Conservation (phyloP, 2,329 filamentous ascomycete genomes). For the Fusarium chlamydosporum region DNA sequence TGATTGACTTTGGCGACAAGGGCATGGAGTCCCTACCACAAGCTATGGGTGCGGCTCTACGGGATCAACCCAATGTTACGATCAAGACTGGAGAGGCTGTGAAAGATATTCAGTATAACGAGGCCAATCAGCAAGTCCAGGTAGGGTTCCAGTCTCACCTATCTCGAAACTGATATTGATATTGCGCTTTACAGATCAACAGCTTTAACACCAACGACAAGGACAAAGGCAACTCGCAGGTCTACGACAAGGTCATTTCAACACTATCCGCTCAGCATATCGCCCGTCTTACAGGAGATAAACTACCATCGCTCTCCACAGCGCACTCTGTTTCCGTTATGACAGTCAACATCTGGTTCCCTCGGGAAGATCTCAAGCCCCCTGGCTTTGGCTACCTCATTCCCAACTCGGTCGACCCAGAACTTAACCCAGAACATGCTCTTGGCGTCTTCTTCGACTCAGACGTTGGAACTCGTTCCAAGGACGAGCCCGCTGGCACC, state of each 20-base stretch:
- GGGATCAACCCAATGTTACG: constrained; percentile 69
- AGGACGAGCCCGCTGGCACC: constrained; percentile 74
- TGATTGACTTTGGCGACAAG: constrained; percentile 58
- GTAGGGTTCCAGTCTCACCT: constrained; percentile 53
- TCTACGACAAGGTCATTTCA: constrained; percentile 73
- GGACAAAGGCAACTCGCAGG: constrained; percentile 3
- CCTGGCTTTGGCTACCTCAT: constrained; percentile 93
- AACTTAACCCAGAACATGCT: constrained; percentile 83
- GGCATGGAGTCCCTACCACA: constrained; percentile 75
- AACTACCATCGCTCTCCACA: constrained; percentile 64
- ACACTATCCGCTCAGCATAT: constrained; percentile 70
- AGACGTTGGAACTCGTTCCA: constrained; percentile 65
- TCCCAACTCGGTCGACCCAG: constrained; percentile 77
- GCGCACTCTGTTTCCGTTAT: constrained; percentile 83
- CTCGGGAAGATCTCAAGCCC: constrained; percentile 72
- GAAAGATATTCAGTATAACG: constrained; percentile 60
- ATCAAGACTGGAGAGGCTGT: constrained; percentile 68
- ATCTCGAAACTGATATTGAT: constrained; percentile 5
- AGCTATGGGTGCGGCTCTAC: constrained; percentile 66
- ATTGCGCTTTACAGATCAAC: constrained; percentile 32
- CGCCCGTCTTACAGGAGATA: constrained; percentile 54
- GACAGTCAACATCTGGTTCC: constrained; percentile 92
- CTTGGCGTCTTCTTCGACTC: constrained; percentile 95
- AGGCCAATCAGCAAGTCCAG: constrained; percentile 56
- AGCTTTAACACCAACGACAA: constrained; percentile 20